Percentiles rank a stretch among this genome's conserved stretches.
These are phyloP conservation scores for Papilionanthe hybrid DNA, from an alignment of 116 monocot genomes.

Conservation along the genomic window DNA sequence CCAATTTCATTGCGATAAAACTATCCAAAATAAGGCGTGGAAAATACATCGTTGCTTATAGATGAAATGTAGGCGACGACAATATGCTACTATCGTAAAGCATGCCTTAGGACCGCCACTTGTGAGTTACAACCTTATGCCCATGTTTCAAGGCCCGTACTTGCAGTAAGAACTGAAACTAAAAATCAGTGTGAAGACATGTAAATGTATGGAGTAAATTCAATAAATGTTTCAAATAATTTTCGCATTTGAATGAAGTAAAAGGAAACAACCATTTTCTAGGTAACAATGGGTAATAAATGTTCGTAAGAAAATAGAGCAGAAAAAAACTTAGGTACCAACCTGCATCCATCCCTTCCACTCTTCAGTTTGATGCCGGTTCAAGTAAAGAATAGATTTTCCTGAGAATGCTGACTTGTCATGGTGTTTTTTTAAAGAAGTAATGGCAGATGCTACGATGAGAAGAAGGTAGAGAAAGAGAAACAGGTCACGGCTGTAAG, in stretches of 20 bases:
- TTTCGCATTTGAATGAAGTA: neutral
- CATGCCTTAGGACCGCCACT: neutral
- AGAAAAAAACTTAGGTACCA: slow-evolving; percentile 4
- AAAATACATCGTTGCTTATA: neutral
- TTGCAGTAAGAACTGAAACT: neutral
- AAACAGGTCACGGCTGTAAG: slow-evolving; percentile 92
- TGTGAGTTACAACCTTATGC: neutral
- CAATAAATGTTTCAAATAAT: neutral
- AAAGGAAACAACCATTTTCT: neutral
- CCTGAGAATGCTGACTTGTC: slow-evolving; percentile 94
- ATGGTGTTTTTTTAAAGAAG: slow-evolving; percentile 89
- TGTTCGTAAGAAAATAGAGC: neutral
- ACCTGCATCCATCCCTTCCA: slow-evolving; percentile 99
- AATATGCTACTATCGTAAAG: neutral
- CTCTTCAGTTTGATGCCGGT: slow-evolving; percentile 98
- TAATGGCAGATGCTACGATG: slow-evolving; percentile 80
- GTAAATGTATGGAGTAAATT: neutral
- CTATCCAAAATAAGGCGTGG: neutral
- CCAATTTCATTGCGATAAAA: neutral
- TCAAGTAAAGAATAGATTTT: slow-evolving; percentile 81
- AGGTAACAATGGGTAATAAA: neutral
- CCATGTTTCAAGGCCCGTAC: neutral
- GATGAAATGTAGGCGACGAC: neutral
- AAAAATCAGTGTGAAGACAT: neutral
- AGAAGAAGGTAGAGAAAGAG: slow-evolving; percentile 90